A percentile compares a stretch with the other conserved stretches of the same genome.
phyloP scores from a whole-genome alignment of 2,329 filamentous ascomycete species.

The Ramularia endophylla region DNA sequence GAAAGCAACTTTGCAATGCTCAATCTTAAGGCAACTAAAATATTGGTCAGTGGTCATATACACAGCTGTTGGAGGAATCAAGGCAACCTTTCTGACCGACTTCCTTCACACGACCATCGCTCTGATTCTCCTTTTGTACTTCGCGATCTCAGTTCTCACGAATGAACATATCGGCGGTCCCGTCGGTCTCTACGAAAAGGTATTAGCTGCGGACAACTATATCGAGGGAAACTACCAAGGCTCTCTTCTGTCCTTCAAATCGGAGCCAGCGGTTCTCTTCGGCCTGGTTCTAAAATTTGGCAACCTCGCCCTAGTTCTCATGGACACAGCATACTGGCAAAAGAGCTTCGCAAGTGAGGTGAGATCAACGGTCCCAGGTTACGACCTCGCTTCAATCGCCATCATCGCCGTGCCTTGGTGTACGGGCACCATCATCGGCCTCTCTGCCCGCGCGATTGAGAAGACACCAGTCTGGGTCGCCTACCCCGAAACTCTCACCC shows the following conservation, averaged over 20 bases:
- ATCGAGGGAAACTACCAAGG: conserved; percentile 44
- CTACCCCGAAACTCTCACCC: conserved; percentile 38
- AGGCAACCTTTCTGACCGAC: conserved; percentile 47
- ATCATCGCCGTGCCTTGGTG: conserved; percentile 46
- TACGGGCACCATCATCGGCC: conserved; percentile 42
- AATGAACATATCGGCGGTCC: conserved; percentile 40
- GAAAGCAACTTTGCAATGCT: no score
- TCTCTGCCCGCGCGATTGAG: conserved; percentile 41
- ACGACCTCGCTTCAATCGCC: conserved; percentile 41
- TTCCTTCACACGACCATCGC: conserved; percentile 45
- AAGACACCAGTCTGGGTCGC: conserved; percentile 42
- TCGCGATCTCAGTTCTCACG: conserved; percentile 41
- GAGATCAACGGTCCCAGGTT: conserved; percentile 43
- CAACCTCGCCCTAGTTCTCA: conserved; percentile 45
- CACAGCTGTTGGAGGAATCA: conserved; percentile 44
- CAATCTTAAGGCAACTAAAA: no score
- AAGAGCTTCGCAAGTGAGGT: conserved; percentile 48
- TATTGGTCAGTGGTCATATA: conserved; percentile 46
- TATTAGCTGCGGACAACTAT: conserved; percentile 39
- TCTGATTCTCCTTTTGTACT: conserved; percentile 45
- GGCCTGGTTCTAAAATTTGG: conserved; percentile 45
- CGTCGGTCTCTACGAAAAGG: conserved; percentile 42
- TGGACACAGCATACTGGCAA: conserved; percentile 51
- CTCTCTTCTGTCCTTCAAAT: conserved; percentile 46
- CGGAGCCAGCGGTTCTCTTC: conserved; percentile 34